Percentiles rank a stretch among this genome's conserved stretches.
phyloP scores from a whole-genome alignment of 2,329 filamentous ascomycete species.

The Neurospora sp. region DNA sequence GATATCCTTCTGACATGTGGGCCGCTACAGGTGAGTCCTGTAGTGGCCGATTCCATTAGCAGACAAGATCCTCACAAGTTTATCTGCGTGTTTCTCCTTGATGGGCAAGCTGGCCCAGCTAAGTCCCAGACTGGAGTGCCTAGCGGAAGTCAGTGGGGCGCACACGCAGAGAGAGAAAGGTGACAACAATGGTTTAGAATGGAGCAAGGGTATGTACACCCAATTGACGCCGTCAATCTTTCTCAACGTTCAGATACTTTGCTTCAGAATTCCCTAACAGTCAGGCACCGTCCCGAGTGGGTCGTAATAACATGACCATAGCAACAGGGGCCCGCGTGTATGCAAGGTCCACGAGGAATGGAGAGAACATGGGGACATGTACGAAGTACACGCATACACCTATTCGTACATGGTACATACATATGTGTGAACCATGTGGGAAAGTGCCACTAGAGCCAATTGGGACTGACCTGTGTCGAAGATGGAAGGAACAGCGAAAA shows the following conservation, averaged over 20 bases:
- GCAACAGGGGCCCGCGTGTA: neutral
- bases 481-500: neutral
- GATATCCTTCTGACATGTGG: conserved; percentile 17
- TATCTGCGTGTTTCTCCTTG: neutral
- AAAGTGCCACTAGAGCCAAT: neutral
- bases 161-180: neutral
- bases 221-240: neutral
- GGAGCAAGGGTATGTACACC: neutral
- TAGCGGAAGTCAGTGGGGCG: neutral
- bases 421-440: neutral
- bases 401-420: neutral
- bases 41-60: neutral
- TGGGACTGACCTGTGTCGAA: neutral
- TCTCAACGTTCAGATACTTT: neutral
- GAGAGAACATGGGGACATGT: neutral
- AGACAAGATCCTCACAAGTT: neutral
- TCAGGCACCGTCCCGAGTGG: neutral
- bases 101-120: neutral
- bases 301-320: neutral
- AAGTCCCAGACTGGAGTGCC: neutral
- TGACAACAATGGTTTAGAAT: neutral
- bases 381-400: neutral
- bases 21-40: conserved; percentile 11
- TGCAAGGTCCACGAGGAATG: neutral
- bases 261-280: neutral